Percentiles rank a stretch among this genome's conserved stretches.
These are phyloP conservation scores for Monilinia aucupariae DNA, from an alignment of 2,329 filamentous ascomycete genomes.

Conservation along the genomic window DNA sequence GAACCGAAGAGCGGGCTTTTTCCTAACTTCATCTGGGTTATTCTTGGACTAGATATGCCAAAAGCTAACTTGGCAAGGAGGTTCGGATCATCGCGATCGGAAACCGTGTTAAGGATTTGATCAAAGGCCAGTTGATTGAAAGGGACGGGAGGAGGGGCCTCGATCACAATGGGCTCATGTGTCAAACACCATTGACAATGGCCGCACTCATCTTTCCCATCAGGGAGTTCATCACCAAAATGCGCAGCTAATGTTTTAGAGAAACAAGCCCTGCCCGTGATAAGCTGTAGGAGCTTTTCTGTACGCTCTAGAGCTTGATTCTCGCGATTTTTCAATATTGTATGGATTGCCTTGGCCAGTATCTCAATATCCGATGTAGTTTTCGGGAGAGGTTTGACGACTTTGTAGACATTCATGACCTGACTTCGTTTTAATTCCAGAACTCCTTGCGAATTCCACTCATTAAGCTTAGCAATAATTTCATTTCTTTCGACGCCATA, in stretches of 20 bases:
- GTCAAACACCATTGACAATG: conserved; percentile 49
- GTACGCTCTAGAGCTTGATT: conserved; percentile 48
- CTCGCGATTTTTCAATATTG: conserved; percentile 48
- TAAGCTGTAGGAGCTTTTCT: conserved; percentile 46
- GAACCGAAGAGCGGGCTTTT: conserved; percentile 45
- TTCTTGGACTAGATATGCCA: conserved; percentile 54
- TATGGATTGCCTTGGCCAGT: conserved; percentile 45
- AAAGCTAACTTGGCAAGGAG: conserved; percentile 57
- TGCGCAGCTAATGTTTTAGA: conserved; percentile 48
- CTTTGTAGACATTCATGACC: conserved; percentile 49
- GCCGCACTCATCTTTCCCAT: conserved; percentile 43
- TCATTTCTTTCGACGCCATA: conserved; percentile 41
- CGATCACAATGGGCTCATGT: conserved; percentile 37
- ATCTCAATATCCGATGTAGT: conserved; percentile 39
- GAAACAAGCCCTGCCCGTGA: conserved; percentile 49
- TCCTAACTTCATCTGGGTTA: conserved; percentile 45
- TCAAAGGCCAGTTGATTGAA: conserved; percentile 41
- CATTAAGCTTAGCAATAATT: conserved; percentile 50
- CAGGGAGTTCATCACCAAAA: conserved; percentile 50
- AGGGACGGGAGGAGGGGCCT: conserved; percentile 37
- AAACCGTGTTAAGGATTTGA: conserved; percentile 41
- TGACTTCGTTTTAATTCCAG: conserved; percentile 49
- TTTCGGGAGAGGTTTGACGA: conserved; percentile 44
- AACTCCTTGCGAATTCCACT: conserved; percentile 44
- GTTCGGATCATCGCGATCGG: conserved; percentile 51